Conservation (phyloP, 192 early-diverging fungal species). For the Backusella westeae region DNA sequence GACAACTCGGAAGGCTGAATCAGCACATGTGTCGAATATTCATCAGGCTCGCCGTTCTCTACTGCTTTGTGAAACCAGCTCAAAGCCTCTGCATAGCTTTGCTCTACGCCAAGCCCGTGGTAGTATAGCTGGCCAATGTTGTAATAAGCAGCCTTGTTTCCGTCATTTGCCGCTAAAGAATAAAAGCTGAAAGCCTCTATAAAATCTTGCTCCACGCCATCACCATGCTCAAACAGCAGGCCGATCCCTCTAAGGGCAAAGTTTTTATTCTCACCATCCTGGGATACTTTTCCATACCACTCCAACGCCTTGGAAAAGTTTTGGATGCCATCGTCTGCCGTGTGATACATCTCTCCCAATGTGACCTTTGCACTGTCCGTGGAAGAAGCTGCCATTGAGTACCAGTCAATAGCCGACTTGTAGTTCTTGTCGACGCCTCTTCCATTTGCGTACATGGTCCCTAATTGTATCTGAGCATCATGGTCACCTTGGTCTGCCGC, state of each 20-base stretch:
- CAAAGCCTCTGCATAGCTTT: not conserved
- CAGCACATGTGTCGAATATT: not conserved
- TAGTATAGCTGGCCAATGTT: not conserved
- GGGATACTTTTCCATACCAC: not conserved
- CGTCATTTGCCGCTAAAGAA: not conserved
- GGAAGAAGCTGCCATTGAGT: not conserved
- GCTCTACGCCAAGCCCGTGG: not conserved
- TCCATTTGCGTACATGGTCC: not conserved
- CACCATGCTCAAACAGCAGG: not conserved
- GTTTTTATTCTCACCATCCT: not conserved
- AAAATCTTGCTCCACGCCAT: not conserved
- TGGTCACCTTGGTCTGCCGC: not conserved
- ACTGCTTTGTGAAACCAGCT: not conserved
- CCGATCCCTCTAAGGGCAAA: not conserved
- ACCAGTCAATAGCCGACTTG: not conserved
- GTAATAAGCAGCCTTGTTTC: not conserved
- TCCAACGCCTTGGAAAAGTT: not conserved
- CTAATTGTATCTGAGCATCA: not conserved
- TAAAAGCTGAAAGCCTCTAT: not conserved
- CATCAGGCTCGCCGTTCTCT: not conserved
- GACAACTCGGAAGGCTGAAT: not conserved
- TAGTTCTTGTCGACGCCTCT: not conserved
- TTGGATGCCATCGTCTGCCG: not conserved
- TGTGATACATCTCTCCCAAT: not conserved
- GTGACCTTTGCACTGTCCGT: not conserved